Evolutionary conservation across 2,329 filamentous ascomycete genomes (phyloP).

Genomic region (Pezicula radicicola): DNA sequence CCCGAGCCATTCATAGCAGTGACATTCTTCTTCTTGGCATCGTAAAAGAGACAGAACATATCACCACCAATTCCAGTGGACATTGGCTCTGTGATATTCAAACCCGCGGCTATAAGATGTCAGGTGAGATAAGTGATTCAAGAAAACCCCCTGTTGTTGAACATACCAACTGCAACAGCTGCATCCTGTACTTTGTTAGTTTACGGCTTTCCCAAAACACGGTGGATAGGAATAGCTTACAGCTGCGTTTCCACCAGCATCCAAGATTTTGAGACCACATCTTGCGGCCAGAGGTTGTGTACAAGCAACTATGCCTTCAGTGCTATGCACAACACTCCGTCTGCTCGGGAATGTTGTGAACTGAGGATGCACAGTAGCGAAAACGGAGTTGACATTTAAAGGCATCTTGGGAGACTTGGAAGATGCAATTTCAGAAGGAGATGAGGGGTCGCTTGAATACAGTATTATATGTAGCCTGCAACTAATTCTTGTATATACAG

Average conservation of each 20-base stretch:
- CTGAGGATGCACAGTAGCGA: constrained; percentile 27
- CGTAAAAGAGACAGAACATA: constrained; percentile 93
- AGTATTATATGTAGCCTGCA: too few relatives aligned
- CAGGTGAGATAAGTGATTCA: constrained; percentile 2
- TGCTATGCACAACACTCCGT: constrained; percentile 89
- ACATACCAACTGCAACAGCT: constrained; percentile 83
- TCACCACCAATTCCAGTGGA: constrained; percentile 96
- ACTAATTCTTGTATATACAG: too few relatives aligned
- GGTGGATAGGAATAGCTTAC: constrained; percentile 47
- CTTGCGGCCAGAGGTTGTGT: constrained; percentile 87
- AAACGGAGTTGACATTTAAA: constrained; percentile 28
- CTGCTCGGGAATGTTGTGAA: constrained; percentile 72
- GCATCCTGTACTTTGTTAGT: constrained; percentile 64
- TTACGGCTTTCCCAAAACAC: neutral
- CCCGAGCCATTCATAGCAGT: constrained; percentile 90
- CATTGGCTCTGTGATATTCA: constrained; percentile 91
- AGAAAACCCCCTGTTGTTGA: neutral
- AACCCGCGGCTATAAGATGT: constrained; percentile 64
- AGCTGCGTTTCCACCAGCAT: constrained; percentile 87
- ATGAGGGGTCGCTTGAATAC: neutral
- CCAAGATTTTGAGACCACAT: constrained; percentile 82
- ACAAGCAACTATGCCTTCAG: constrained; percentile 85
- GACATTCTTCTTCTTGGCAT: constrained; percentile 77
- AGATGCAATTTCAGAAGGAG: neutral
- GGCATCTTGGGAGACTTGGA: constrained; percentile 20